A percentile compares a stretch with the other conserved stretches of the same genome.
Evolutionary conservation across 2,329 filamentous ascomycete species (phyloP).

Genomic region (Ceratocystis destructans): DNA sequence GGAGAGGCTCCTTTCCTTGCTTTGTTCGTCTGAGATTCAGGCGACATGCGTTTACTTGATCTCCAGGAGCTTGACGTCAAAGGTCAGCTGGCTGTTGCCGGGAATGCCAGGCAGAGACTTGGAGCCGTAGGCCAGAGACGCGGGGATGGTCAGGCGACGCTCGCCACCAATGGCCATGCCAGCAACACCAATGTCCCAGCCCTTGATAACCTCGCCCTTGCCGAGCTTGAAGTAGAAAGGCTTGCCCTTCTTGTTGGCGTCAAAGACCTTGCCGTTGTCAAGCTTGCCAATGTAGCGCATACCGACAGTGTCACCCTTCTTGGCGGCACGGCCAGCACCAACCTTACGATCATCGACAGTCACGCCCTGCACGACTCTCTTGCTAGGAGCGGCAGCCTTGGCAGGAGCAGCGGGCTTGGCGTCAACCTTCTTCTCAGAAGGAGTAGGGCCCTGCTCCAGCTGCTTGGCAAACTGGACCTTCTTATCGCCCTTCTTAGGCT

Average conservation of each 20-base stretch:
- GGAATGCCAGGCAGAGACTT: constrained; percentile 74
- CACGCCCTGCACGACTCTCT: constrained; percentile 76
- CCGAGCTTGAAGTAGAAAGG: constrained; percentile 95
- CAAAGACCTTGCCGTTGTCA: constrained; percentile 85
- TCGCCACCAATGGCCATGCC: constrained; percentile 93
- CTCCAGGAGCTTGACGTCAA: constrained; percentile 77
- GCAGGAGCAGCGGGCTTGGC: constrained; percentile 23
- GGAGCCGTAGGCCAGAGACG: constrained; percentile 79
- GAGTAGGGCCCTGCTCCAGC: constrained; percentile 89
- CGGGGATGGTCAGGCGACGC: constrained; percentile 79
- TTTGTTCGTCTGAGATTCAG: background rate
- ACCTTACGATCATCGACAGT: constrained; percentile 92
- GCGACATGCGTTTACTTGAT: constrained; percentile 49
- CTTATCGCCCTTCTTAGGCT: constrained; percentile 58
- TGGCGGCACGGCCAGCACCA: constrained; percentile 69
- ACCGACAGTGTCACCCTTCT: constrained; percentile 79
- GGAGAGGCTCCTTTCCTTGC: background rate
- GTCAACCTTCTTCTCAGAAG: constrained; percentile 41
- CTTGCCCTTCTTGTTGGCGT: constrained; percentile 98
- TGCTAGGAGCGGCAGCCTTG: constrained; percentile 38
- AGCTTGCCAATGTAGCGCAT: constrained; percentile 99
- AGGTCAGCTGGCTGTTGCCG: constrained; percentile 76
- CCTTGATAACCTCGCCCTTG: constrained; percentile 92
- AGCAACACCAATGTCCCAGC: constrained; percentile 87
- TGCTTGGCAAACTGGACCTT: constrained; percentile 99